Conservation (phyloP, 495 filamentous ascomycete species). For the Penicillium samsonianum region DNA sequence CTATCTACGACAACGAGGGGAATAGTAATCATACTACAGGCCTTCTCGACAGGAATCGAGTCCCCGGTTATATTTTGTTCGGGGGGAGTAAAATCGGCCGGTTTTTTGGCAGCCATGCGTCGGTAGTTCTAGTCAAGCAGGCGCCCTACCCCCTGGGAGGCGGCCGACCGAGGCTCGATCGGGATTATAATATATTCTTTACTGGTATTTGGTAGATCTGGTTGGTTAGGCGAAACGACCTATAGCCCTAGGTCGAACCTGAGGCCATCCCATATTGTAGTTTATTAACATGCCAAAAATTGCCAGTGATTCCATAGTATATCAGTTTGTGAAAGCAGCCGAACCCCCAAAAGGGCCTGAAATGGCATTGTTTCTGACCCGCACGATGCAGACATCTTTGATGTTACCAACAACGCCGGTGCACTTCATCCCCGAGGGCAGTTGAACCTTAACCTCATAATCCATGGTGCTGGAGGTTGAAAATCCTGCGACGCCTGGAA, state of each 20-base stretch:
- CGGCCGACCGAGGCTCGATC: no score
- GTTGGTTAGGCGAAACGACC: no score
- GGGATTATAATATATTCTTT: no score
- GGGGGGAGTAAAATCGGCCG: not conserved
- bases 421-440: constrained; percentile 64
- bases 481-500: constrained; percentile 45
- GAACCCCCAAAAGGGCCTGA: constrained; percentile 65
- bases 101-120: constrained; percentile 29
- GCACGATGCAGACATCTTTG: constrained; percentile 57
- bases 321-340: constrained; percentile 34
- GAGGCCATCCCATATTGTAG: no score
- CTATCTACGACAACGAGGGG: constrained; percentile 18
- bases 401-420: constrained; percentile 52
- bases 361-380: constrained; percentile 55
- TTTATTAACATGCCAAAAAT: no score
- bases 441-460: constrained; percentile 49
- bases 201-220: no score
- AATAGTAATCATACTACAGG: constrained; percentile 18
- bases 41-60: constrained; percentile 20
- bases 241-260: no score
- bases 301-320: no score
- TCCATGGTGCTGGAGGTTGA: constrained; percentile 19
- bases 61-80: constrained; percentile 2
- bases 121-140: constrained; percentile 47
- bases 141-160: no score